Evolutionary conservation across 2,329 filamentous ascomycete genomes (phyloP).

Genomic region (Fusarium anthophilum): DNA sequence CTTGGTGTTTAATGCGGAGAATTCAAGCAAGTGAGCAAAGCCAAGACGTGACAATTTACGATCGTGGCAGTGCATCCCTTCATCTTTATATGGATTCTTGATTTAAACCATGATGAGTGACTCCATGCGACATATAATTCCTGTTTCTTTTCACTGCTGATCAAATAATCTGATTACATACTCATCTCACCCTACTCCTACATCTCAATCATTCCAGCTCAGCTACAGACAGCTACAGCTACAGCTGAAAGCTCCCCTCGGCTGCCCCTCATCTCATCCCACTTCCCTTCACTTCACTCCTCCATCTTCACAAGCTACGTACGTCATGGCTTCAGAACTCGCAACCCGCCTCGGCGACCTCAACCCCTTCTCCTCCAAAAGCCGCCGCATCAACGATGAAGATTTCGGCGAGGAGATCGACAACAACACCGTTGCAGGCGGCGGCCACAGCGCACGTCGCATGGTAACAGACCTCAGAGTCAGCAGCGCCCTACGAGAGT

Average conservation of each 20-base stretch:
- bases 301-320: slow-evolving; percentile 1
- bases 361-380: slow-evolving; percentile 45
- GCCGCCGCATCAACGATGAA: slow-evolving; percentile 44
- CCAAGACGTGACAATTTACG: slow-evolving; percentile 5
- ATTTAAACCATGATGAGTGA: not conserved
- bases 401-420: slow-evolving; percentile 48
- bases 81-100: not conserved
- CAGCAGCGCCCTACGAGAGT: slow-evolving; percentile 65
- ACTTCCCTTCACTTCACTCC: slow-evolving; percentile 9
- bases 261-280: slow-evolving; percentile 34
- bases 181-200: not conserved
- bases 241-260: slow-evolving; percentile 6
- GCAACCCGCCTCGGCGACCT: slow-evolving; percentile 42
- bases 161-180: not conserved
- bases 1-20: not conserved
- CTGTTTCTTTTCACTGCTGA: not conserved
- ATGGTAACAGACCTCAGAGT: slow-evolving; percentile 65
- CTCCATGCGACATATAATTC: not conserved
- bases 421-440: slow-evolving; percentile 62
- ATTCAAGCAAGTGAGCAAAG: not conserved
- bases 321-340: slow-evolving; percentile 41
- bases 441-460: slow-evolving; percentile 63
- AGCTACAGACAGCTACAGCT: not conserved
- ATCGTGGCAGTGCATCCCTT: slow-evolving; percentile 26
- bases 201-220: not conserved